These are phyloP conservation scores for Starmerella lactis-condensi DNA, from an alignment of 805 yeast genomes.

Conservation along the genomic window DNA sequence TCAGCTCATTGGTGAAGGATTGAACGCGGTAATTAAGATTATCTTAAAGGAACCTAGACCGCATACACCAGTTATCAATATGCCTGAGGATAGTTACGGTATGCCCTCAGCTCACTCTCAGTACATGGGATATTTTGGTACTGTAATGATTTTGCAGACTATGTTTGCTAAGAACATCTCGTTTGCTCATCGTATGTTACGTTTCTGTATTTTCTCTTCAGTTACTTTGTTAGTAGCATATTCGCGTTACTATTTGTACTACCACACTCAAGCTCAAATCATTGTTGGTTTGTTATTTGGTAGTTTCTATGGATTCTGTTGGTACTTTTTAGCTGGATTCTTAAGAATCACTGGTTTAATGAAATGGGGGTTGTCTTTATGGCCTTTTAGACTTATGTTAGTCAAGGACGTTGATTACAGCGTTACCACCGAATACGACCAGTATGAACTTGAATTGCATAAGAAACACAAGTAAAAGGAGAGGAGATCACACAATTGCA, in stretches of 20 bases:
- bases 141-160: constrained; percentile 22
- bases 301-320: constrained; percentile 34
- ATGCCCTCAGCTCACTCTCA: constrained; percentile 98
- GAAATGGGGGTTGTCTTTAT: constrained; percentile 44
- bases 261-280: constrained; percentile 62
- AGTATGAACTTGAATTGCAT: constrained; percentile 8
- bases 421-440: constrained; percentile 20
- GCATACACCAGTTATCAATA: constrained; percentile 15
- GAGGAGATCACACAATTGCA: no score
- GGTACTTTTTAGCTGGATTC: constrained; percentile 35
- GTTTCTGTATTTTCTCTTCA: constrained; percentile 13
- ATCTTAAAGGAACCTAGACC: constrained; percentile 62
- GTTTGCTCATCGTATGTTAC: constrained; percentile 12
- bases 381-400: constrained; percentile 28
- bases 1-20: constrained; percentile 57
- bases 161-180: constrained; percentile 6
- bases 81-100: constrained; percentile 48
- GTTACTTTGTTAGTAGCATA: constrained; percentile 32
- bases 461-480: no score
- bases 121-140: constrained; percentile 68
- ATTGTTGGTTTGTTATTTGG: constrained; percentile 56
- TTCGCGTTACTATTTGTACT: constrained; percentile 60
- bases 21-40: constrained; percentile 50
- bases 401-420: constrained; percentile 26
- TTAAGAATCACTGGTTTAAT: constrained; percentile 51